A percentile compares a stretch with the other conserved stretches of the same genome.
These are phyloP conservation scores for Barnettozyma salicaria DNA, from an alignment of 805 yeast species.

Conservation along the genomic window DNA sequence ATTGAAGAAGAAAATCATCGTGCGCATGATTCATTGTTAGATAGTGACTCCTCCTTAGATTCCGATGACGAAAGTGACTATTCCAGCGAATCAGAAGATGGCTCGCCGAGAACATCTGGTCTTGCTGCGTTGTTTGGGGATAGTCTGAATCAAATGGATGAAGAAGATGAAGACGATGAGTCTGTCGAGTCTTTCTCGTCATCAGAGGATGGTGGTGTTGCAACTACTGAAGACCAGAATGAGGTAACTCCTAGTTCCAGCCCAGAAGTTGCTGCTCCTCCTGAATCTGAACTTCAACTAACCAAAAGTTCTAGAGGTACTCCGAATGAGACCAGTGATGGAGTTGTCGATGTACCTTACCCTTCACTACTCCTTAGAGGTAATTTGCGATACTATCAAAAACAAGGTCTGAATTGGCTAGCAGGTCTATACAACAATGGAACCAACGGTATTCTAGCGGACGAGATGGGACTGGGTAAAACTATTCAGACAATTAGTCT, in stretches of 20 bases:
- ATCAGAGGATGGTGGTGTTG: conserved; percentile 20
- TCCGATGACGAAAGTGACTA: conserved; percentile 26
- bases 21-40: conserved; percentile 16
- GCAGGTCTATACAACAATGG: conserved; percentile 88
- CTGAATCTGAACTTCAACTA: not conserved
- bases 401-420: conserved; percentile 94
- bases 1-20: conserved; percentile 25
- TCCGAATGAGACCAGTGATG: conserved; percentile 23
- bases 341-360: conserved; percentile 65
- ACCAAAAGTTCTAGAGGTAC: conserved; percentile 14
- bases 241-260: conserved; percentile 22
- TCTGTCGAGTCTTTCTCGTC: conserved; percentile 28
- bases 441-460: conserved; percentile 96
- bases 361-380: conserved; percentile 75
- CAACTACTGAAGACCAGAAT: conserved; percentile 14
- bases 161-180: conserved; percentile 34
- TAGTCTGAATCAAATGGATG: conserved; percentile 23
- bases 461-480: conserved; percentile 98
- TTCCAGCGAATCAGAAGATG: conserved; percentile 21
- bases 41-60: conserved; percentile 29
- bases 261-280: conserved; percentile 9
- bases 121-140: conserved; percentile 35
- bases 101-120: conserved; percentile 19
- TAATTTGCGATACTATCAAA: conserved; percentile 81
- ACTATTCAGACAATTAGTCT: conserved; percentile 93